phyloP scores from a whole-genome alignment of 2,329 filamentous ascomycete species.

The Fusarium tricinctum region DNA sequence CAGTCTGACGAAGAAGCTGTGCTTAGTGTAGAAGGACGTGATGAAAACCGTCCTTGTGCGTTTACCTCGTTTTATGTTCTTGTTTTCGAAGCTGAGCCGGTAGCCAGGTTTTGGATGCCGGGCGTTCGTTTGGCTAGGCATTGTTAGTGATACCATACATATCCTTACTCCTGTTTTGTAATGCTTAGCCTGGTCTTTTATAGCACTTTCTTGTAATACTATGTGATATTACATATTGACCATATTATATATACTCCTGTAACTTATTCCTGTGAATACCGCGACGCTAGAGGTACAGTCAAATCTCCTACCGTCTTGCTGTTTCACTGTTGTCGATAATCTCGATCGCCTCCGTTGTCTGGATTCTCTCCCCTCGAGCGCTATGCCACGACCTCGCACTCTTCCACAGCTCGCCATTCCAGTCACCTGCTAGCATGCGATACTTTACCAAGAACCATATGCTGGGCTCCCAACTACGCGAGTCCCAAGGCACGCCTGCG shows the following conservation, averaged over 20 bases:
- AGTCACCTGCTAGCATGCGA: constrained; percentile 53
- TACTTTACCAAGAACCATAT: constrained; percentile 62
- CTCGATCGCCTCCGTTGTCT: constrained; percentile 14
- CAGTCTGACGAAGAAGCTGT: constrained; percentile 33
- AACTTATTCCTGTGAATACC: background rate
- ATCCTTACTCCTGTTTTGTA: constrained; percentile 46
- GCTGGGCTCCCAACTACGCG: constrained; percentile 60
- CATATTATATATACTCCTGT: background rate
- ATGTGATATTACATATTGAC: constrained; percentile 34
- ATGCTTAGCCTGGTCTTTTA: constrained; percentile 27
- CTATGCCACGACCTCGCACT: constrained; percentile 51
- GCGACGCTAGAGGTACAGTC: background rate
- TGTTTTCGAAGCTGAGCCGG: constrained; percentile 36
- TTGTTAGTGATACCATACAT: constrained; percentile 56
- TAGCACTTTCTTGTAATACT: constrained; percentile 42
- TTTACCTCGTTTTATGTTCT: constrained; percentile 33
- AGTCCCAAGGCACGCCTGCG: constrained; percentile 60
- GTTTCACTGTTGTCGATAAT: background rate
- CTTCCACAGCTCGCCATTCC: constrained; percentile 56
- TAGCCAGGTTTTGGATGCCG: constrained; percentile 37
- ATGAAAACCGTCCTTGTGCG: constrained; percentile 47
- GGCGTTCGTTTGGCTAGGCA: constrained; percentile 51
- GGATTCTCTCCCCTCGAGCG: constrained; percentile 47
- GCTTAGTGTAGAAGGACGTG: constrained; percentile 47
- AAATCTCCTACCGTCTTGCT: constrained; percentile 6